Conservation (phyloP, 768 basidiomycete genomes). For the Mycena haematopus region DNA sequence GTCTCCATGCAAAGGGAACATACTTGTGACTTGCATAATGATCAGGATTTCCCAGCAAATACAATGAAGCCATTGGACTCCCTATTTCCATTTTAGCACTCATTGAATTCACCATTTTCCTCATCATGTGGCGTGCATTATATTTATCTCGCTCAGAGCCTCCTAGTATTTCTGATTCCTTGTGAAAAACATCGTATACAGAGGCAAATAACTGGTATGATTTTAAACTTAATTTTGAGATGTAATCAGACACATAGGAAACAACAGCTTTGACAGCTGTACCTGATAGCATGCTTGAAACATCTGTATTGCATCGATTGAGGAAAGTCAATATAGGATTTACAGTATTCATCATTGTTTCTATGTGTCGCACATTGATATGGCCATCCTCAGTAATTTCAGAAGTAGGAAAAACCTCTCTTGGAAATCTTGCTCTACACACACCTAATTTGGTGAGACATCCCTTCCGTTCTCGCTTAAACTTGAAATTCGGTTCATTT, state of each 20-base stretch:
- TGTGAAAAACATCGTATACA: neutral
- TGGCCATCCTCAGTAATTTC: neutral
- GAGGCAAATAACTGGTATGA: neutral
- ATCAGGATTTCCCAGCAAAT: neutral
- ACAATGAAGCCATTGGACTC: neutral
- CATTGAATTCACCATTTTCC: conserved; percentile 1
- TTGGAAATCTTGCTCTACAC: neutral
- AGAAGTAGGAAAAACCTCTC: neutral
- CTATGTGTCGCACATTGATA: neutral
- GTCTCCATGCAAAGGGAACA: neutral
- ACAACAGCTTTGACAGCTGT: neutral
- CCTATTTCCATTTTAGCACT: conserved; percentile 2
- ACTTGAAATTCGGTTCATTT: neutral
- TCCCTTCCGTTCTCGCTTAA: neutral
- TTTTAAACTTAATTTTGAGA: neutral
- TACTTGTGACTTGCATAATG: neutral
- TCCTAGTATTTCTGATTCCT: neutral
- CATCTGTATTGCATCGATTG: neutral
- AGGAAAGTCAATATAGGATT: neutral
- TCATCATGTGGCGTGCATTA: neutral
- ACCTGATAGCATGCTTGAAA: neutral
- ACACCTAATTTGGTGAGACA: neutral
- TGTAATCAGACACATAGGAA: neutral
- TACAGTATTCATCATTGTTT: neutral
- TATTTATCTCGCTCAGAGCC: neutral